These are phyloP conservation scores for Aureobasidium musti DNA, from an alignment of 2,329 filamentous ascomycete genomes.

Conservation along the genomic window DNA sequence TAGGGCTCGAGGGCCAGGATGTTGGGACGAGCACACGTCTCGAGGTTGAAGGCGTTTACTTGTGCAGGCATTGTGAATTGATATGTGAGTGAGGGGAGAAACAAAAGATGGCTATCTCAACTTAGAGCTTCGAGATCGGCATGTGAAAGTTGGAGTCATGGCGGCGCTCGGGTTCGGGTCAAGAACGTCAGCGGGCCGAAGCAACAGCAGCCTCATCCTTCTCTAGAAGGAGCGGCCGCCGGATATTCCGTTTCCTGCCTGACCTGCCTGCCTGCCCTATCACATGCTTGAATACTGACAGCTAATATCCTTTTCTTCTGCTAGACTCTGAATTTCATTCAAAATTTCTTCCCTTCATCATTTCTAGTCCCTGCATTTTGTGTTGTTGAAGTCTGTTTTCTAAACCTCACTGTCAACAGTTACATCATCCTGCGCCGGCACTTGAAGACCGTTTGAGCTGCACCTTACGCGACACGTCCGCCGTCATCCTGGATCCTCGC, in stretches of 20 bases:
- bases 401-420: not conserved
- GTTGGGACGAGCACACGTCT: constrained; percentile 55
- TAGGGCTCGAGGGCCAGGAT: constrained; percentile 57
- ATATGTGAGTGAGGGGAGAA: constrained; percentile 2
- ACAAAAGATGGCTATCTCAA: not conserved
- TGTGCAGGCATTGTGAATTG: constrained; percentile 9
- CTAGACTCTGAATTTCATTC: not conserved
- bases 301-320: not conserved
- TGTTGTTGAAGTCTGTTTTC: too few relatives aligned
- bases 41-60: constrained; percentile 48
- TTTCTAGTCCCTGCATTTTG: not conserved
- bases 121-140: not conserved
- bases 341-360: not conserved
- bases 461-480: constrained; percentile 5
- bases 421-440: constrained; percentile 25
- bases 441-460: not conserved
- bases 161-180: not conserved
- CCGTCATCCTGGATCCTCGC: not conserved
- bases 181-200: constrained; percentile 6
- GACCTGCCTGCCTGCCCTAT: not conserved
- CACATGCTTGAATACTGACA: constrained; percentile 10
- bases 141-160: constrained; percentile 28
- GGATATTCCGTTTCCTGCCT: constrained; percentile 4
- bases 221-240: not conserved
- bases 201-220: not conserved